Evolutionary conservation across 2,329 filamentous ascomycete species (phyloP).

Genomic region (Torrubiella hemipterigena): DNA sequence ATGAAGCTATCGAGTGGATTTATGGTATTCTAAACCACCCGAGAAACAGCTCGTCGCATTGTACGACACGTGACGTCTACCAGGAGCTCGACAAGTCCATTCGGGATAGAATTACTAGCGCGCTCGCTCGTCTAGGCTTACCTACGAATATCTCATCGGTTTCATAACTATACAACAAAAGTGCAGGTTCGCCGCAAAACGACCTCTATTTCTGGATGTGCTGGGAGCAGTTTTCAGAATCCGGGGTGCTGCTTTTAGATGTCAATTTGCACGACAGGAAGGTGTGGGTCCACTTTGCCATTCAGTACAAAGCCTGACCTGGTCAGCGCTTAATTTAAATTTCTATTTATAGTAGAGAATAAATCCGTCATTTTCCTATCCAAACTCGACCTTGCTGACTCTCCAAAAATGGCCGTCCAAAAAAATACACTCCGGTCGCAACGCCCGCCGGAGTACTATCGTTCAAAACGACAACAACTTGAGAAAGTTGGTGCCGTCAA

Average conservation of each 20-base stretch:
- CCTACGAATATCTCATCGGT: too few relatives aligned
- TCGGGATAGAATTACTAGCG: too few relatives aligned
- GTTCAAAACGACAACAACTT: conserved; percentile 2
- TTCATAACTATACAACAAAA: conserved; percentile 1
- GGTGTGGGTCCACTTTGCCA: background rate
- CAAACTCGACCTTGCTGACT: too few relatives aligned
- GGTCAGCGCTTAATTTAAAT: conserved; percentile 3
- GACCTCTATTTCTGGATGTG: conserved; percentile 3
- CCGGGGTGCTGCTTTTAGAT: conserved; percentile 5
- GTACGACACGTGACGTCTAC: too few relatives aligned
- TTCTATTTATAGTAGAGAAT: background rate
- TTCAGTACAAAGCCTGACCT: too few relatives aligned
- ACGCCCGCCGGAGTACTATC: conserved; percentile 2
- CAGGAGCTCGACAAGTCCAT: too few relatives aligned
- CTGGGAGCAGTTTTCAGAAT: conserved; percentile 3
- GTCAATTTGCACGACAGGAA: conserved; percentile 4
- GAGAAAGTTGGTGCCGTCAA: conserved; percentile 1
- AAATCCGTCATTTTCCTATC: too few relatives aligned
- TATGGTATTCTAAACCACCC: too few relatives aligned
- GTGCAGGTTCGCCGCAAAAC: conserved; percentile 5
- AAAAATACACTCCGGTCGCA: background rate
- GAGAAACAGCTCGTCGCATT: too few relatives aligned
- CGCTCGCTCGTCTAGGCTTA: too few relatives aligned
- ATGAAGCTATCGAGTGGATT: too few relatives aligned
- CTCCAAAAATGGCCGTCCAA: background rate